Percentiles rank a stretch among this genome's conserved stretches.
These are phyloP conservation scores for Paspalum notatum DNA, from an alignment of 176 grass and related monocot genomes.

Conservation along the genomic window DNA sequence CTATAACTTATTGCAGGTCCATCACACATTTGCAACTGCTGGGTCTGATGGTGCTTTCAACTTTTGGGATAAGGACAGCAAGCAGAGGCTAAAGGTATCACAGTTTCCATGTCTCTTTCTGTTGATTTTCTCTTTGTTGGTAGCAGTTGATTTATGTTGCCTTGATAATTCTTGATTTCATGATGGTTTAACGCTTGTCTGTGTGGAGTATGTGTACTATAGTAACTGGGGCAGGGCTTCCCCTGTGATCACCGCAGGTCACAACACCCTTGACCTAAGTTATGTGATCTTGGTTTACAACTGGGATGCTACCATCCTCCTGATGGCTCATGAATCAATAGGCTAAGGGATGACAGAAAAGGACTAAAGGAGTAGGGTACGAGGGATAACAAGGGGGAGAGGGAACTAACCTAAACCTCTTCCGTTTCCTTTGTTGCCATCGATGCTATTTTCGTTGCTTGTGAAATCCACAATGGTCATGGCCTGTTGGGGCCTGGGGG, in stretches of 20 bases:
- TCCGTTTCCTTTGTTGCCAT: neutral
- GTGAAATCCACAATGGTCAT: neutral
- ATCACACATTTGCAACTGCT: slow-evolving; percentile 88
- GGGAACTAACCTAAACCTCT: neutral
- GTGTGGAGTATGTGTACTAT: neutral
- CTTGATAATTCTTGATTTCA: slow-evolving; percentile 19
- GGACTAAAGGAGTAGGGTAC: no score
- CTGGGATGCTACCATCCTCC: neutral
- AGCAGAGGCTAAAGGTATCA: slow-evolving; percentile 84
- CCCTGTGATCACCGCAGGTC: neutral
- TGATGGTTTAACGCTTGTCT: slow-evolving; percentile 10
- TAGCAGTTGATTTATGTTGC: slow-evolving; percentile 19
- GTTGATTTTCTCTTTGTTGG: neutral
- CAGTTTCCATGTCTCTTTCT: neutral
- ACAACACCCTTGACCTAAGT: neutral
- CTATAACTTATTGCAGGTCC: slow-evolving; percentile 51
- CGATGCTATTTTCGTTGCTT: neutral
- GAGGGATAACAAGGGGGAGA: neutral
- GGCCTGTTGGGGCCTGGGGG: neutral
- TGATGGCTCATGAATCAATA: neutral
- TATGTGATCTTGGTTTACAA: neutral
- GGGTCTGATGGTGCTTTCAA: slow-evolving; percentile 92
- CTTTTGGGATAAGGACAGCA: slow-evolving; percentile 93
- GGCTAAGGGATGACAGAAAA: neutral
- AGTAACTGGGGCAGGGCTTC: neutral